Base-by-base conservation (phyloP, 2,329 filamentous ascomycete genomes). In the Scytalidium sp. region DNA sequence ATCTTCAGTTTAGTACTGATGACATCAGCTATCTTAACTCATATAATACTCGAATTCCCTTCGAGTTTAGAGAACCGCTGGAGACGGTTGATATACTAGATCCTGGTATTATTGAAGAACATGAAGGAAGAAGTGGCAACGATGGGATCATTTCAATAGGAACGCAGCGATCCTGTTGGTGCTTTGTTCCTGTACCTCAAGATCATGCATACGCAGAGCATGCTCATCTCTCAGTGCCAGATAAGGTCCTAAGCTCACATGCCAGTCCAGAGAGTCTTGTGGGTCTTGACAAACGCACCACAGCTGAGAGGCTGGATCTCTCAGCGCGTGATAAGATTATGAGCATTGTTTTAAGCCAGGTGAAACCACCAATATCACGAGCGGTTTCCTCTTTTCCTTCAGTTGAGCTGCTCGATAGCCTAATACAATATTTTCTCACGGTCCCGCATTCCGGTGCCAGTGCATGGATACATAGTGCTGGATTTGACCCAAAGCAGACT, bases 361-460 rank as follows among this genome's bases (percentile, higher is more conserved):
- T 21, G 23, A 43, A 7, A 19, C 39, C 21, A 7, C 13, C 21
- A 51, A 39, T 41, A 17, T 50, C 13, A 22, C 45, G 10, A 29
- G 43, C 17, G 46, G 45, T 57, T 17, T 44, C 52, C 10, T 50
- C 50, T 13, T 60, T 60, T 41, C 57, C 57, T 2, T 57, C 57
- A 17, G 50, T 49, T 11, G 50, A 57, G 17, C 41, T 60, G 3
- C 45, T 57, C 11, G 27, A 57, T 25, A 46, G 29, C 23, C 47
- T 57, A 21, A 53, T 60, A 39, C 57, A 60, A 20, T 43, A 41
- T 4, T 59, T 58, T 44, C 50, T 58, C 20, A 27, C 22, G 27
- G 29, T 25, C 8, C 29, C 56, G 6, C 17, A 44, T 11, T 20
- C 44, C 19, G 36, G 45, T 20, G 42, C 52, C 8, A 51, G 55